Evolutionary conservation across 371 early-diverging fungal species (phyloP).

Genomic region (Saksenaea vasiformis): DNA sequence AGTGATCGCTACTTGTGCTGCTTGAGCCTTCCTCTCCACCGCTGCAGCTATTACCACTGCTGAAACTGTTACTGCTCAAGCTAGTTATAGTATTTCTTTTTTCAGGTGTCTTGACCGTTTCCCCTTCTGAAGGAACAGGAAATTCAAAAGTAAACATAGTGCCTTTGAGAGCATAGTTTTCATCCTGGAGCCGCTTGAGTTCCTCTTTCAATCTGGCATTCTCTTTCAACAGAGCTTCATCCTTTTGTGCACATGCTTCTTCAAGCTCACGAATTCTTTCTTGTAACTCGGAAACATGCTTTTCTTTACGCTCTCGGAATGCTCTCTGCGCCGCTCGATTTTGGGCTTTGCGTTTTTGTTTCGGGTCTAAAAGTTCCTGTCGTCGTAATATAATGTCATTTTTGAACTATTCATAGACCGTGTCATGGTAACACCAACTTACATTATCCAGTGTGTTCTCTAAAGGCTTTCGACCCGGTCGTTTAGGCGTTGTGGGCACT

Average conservation of each 20-base stretch:
- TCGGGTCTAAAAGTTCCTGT: slow-evolving; percentile 33
- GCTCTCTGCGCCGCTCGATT: slow-evolving; percentile 81
- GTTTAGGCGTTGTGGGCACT: slow-evolving; percentile 23
- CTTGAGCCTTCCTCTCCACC: slow-evolving; percentile 5
- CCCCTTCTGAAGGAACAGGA: slow-evolving; percentile 13
- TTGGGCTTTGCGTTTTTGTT: slow-evolving; percentile 75
- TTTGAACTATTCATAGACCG: neutral
- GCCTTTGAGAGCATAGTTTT: slow-evolving; percentile 46
- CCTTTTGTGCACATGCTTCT: slow-evolving; percentile 29
- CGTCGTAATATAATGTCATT: neutral
- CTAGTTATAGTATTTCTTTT: slow-evolving; percentile 10
- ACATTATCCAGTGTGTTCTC: slow-evolving; percentile 30
- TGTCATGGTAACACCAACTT: neutral
- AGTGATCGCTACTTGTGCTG: slow-evolving; percentile 16
- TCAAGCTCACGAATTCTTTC: slow-evolving; percentile 65
- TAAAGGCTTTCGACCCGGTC: slow-evolving; percentile 43
- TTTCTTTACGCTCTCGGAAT: slow-evolving; percentile 75
- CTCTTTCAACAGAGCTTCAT: slow-evolving; percentile 32
- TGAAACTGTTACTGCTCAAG: slow-evolving; percentile 12
- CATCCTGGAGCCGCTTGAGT: slow-evolving; percentile 36
- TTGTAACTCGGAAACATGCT: slow-evolving; percentile 66
- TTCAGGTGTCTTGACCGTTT: neutral
- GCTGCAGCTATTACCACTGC: slow-evolving; percentile 20
- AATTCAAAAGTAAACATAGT: slow-evolving; percentile 49
- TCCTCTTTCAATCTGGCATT: slow-evolving; percentile 31